phyloP scores from a whole-genome alignment of 1,139 yeast species.

The Pichiaceae sp. region DNA sequence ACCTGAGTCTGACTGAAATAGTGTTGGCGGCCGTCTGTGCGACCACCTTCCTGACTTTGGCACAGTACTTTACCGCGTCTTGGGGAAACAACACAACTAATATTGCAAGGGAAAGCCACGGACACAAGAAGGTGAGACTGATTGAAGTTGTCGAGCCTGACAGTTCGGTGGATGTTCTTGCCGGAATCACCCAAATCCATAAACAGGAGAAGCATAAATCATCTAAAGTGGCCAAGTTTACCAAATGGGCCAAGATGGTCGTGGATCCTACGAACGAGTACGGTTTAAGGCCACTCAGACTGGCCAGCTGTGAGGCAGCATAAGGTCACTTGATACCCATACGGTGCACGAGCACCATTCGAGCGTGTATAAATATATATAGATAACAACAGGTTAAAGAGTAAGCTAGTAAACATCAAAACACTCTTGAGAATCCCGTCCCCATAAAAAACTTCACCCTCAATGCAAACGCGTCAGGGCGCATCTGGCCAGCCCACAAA shows the following conservation, averaged over 20 bases:
- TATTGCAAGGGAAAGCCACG: neutral
- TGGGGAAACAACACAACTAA: neutral
- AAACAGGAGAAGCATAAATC: neutral
- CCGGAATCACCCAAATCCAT: neutral
- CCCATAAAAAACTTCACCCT: too few relatives aligned
- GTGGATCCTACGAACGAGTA: neutral
- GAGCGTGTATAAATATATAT: too few relatives aligned
- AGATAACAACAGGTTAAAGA: too few relatives aligned
- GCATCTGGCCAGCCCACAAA: too few relatives aligned
- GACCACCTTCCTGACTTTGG: neutral
- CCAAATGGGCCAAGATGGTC: neutral
- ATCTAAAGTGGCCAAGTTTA: neutral
- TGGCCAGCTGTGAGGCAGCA: too few relatives aligned
- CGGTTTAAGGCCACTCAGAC: neutral
- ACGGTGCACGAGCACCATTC: too few relatives aligned
- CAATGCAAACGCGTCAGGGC: too few relatives aligned
- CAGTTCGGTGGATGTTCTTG: neutral
- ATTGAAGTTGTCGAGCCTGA: neutral
- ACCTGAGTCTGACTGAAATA: neutral
- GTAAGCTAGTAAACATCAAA: too few relatives aligned
- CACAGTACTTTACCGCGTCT: neutral
- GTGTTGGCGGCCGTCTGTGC: neutral
- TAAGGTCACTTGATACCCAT: too few relatives aligned
- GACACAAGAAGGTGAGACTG: neutral
- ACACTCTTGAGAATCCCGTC: too few relatives aligned